Base-by-base conservation (phyloP, 805 yeast species). In the Zygoascus tannicola region DNA sequence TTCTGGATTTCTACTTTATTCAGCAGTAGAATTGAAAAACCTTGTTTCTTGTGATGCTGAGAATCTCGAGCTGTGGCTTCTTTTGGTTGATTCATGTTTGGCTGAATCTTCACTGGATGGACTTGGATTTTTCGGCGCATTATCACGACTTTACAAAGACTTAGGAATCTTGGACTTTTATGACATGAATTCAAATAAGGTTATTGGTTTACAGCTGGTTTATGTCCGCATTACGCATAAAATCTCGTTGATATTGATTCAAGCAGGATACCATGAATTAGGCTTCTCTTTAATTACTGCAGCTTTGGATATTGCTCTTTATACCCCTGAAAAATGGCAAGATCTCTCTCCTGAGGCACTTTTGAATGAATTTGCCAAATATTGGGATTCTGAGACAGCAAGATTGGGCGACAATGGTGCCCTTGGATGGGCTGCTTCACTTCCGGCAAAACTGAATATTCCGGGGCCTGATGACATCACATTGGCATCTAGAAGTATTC, bases 331-430 rank as follows among this genome's bases (percentile, higher is more conserved):
- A 4, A 22, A 23, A 36, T 12, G 4, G 4, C 18, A 35, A 12
- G 37, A 20, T 3, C 22, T 19, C 15, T 10, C n/a, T 5, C 2
- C 30, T 23, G 41, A 40, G 22, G 30, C 19, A 4, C 12, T 16
- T 2, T 20, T 47, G 16, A 32, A 20, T 7, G 35, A 50, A 30
- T 41, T 56, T 14, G 18, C 35, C 8, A 12, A 20, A 19, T 54
- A 45, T 41, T 56, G 59, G 60, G 39, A 40, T 4, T 19, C 28
- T 18, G 60, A 54, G 32, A 32, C 35, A 1, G 45, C 52, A 8
- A 46, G 58, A 16, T 37, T 55, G 15, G 57, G 58, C 18, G 60
- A 56, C 3, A 22, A 36, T 3, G 48, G 40, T 4, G 47, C 50
- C 14, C 18, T 16, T 19, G 50, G 46, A 10, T 46, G 52, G 50